These are phyloP conservation scores for Plasmodium blacklocki DNA, from an alignment of 169 alveolate species.

Conservation along the genomic window DNA sequence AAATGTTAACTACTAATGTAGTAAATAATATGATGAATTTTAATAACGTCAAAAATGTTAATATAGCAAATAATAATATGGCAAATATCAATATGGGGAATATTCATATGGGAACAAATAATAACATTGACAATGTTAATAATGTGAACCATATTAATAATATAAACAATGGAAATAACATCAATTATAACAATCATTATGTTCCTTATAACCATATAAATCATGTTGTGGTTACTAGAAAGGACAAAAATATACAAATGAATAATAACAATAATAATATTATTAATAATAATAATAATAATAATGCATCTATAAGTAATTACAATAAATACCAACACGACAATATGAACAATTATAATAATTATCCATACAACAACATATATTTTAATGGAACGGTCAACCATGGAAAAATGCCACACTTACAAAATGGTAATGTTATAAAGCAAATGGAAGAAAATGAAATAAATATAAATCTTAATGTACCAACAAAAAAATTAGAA, in stretches of 20 bases:
- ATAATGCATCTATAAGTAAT: conserved; percentile 4
- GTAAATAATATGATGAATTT: conserved; percentile 1
- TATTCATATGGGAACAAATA: not conserved
- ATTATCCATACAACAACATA: not conserved
- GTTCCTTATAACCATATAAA: conserved; percentile 8
- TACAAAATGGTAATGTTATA: not conserved
- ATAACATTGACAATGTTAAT: not conserved
- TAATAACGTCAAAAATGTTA: not conserved
- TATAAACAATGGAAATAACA: not conserved
- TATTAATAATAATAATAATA: not conserved
- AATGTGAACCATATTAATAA: not conserved
- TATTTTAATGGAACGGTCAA: not conserved
- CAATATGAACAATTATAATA: conserved; percentile 1
- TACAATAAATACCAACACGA: not conserved
- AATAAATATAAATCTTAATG: conserved; percentile 2
- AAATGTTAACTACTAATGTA: not conserved
- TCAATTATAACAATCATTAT: not conserved
- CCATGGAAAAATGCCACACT: not conserved
- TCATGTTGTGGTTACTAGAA: not conserved
- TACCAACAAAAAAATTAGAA: not conserved
- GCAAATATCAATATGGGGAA: not conserved
- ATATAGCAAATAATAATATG: not conserved
- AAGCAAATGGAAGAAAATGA: conserved; percentile 18
- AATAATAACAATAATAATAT: too few relatives aligned
- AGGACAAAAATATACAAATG: not conserved